These are phyloP conservation scores for Botrytis elliptica DNA, from an alignment of 2,329 filamentous ascomycete genomes.

Conservation along the genomic window DNA sequence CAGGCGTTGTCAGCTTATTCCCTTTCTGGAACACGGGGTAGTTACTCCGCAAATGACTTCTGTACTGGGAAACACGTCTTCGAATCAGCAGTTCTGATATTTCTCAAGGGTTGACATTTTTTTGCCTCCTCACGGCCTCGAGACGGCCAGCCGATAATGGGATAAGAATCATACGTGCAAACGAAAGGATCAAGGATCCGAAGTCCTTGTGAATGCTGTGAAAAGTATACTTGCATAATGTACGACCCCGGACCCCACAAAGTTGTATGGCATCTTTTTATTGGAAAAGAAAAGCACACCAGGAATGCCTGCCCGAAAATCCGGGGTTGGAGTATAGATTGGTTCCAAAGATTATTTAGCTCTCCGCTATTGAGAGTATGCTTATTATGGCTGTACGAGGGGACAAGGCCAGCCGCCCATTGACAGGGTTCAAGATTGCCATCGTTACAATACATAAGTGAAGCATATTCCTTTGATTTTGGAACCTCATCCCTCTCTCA, in stretches of 20 bases:
- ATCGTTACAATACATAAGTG: constrained; percentile 13
- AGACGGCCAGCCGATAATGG: background rate
- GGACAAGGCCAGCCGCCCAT: background rate
- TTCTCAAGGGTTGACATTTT: background rate
- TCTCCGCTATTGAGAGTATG: background rate
- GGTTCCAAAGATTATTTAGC: constrained; percentile 4
- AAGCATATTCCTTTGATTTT: constrained; percentile 3
- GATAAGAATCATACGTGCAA: background rate
- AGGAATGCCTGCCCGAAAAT: constrained; percentile 21
- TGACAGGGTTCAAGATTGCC: background rate
- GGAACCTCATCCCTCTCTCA: background rate
- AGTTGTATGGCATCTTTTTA: constrained; percentile 3
- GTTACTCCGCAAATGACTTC: background rate
- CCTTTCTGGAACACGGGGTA: background rate
- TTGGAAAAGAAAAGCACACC: background rate
- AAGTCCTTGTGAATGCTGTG: background rate
- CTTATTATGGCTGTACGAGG: constrained; percentile 2
- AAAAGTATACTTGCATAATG: background rate
- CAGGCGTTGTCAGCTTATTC: background rate
- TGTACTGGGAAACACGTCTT: background rate
- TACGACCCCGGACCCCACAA: constrained; percentile 11
- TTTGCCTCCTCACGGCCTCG: background rate
- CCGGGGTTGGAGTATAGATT: constrained; percentile 14
- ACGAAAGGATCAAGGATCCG: background rate
- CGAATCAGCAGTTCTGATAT: background rate